Conservation (phyloP, 306 rosid species). For the Mucuna pruriens region DNA sequence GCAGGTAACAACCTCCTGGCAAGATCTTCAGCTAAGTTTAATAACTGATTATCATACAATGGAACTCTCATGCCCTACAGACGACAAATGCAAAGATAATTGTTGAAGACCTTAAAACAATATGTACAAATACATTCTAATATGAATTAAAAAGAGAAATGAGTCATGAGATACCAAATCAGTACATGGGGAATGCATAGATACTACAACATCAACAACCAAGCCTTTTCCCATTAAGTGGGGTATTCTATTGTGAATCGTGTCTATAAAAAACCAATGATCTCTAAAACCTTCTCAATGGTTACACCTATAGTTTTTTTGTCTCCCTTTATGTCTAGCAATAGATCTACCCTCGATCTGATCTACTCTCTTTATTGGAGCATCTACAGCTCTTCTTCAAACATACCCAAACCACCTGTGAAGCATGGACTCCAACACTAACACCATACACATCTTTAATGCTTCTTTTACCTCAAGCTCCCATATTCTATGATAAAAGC, state of each 20-base stretch:
- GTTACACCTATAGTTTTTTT: neutral
- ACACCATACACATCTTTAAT: neutral
- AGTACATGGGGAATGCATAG: neutral
- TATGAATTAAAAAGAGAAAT: neutral
- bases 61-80: slow-evolving; percentile 90
- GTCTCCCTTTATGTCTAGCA: neutral
- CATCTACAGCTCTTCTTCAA: neutral
- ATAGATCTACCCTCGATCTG: neutral
- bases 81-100: slow-evolving; percentile 11
- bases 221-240: neutral
- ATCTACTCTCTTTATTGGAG: neutral
- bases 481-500: neutral
- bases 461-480: neutral
- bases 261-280: neutral
- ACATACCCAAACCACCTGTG: neutral
- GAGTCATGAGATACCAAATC: slow-evolving; percentile 5
- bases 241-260: neutral
- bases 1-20: slow-evolving; percentile 93
- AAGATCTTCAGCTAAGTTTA: slow-evolving; percentile 90
- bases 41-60: slow-evolving; percentile 76
- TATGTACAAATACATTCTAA: neutral
- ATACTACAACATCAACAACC: neutral
- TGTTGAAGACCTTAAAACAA: slow-evolving; percentile 21
- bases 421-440: neutral
- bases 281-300: neutral